phyloP scores from a whole-genome alignment of 176 grass and related monocot genomes.

The Zea mays region Zm-B73-REFERENCE-NAM-5.0 NC_050100.1:181581501-181582000 shows the following conservation, averaged over 20 bases:
- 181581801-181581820: background rate
- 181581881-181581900: constrained; percentile 19
- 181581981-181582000: constrained; percentile 32
- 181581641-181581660: constrained; percentile 2
- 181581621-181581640: background rate
- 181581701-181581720: background rate
- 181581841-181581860: background rate
- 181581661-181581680: constrained; percentile 23
- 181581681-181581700: background rate
- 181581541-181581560: background rate
- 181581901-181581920: constrained; percentile 58
- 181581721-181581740: constrained; percentile 15
- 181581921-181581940: constrained; percentile 54
- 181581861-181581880: constrained; percentile 4
- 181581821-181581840: background rate
- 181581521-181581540: background rate
- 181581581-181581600: background rate
- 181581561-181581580: background rate
- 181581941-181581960: background rate
- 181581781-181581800: constrained; percentile 6
- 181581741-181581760: background rate
- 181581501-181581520: constrained; percentile 38
- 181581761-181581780: background rate
- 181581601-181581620: background rate
- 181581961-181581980: constrained; percentile 4